These are phyloP conservation scores for maize (Zea mays) DNA, from an alignment of 176 grass and related monocot genomes.

Conservation along the genomic window Zm-B73-REFERENCE-NAM-5.0 NC_050104.1:155490501-155491000, in stretches of 20 bases:
- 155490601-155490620: too few species aligned
- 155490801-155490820: background rate
- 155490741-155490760: background rate
- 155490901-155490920: constrained; percentile 16
- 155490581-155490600: too few species aligned
- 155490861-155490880: background rate
- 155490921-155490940: constrained; percentile 19
- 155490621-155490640: too few species aligned
- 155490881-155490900: constrained; percentile 32
- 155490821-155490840: background rate
- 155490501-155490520: too few species aligned
- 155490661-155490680: background rate
- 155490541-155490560: too few species aligned
- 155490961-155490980: constrained; percentile 4
- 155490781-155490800: background rate
- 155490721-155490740: background rate
- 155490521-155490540: too few species aligned
- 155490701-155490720: background rate
- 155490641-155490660: background rate
- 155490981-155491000: constrained; percentile 48
- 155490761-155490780: constrained; percentile 1
- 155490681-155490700: background rate
- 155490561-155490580: too few species aligned
- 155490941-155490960: constrained; percentile 28
- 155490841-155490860: background rate